phyloP scores from a whole-genome alignment of 2,329 filamentous ascomycete genomes.

The Trichoderma afroharzianum region DNA sequence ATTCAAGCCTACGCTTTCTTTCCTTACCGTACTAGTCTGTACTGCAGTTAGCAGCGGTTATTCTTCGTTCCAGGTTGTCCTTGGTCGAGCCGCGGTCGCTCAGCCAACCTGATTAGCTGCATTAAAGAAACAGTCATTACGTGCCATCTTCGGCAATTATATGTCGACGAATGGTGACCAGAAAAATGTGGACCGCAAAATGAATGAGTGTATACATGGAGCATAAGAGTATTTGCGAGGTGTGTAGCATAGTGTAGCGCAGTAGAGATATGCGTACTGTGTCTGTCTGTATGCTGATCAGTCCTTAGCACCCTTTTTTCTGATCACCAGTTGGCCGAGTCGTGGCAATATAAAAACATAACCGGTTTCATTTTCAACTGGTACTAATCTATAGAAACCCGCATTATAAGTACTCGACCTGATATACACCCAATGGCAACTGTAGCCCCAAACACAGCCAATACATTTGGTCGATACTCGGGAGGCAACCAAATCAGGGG shows the following conservation, averaged over 20 bases:
- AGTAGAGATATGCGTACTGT: background rate
- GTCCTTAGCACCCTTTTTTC: background rate
- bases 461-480: conserved; percentile 15
- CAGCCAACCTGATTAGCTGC: background rate
- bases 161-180: background rate
- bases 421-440: background rate
- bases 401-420: background rate
- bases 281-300: background rate
- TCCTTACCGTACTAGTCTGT: background rate
- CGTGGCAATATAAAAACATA: background rate
- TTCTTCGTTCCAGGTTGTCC: background rate
- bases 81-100: background rate
- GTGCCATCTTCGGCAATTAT: background rate
- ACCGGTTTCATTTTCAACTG: background rate
- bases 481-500: conserved; percentile 19
- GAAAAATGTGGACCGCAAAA: background rate
- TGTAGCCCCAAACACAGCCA: background rate
- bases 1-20: background rate
- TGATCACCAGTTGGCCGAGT: background rate
- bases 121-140: background rate
- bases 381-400: background rate
- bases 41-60: background rate
- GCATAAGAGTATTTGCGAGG: background rate
- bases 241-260: background rate
- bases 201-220: background rate